These are phyloP conservation scores for Exophiala viscosa DNA, from an alignment of 2,329 filamentous ascomycete genomes.

Conservation along the genomic window DNA sequence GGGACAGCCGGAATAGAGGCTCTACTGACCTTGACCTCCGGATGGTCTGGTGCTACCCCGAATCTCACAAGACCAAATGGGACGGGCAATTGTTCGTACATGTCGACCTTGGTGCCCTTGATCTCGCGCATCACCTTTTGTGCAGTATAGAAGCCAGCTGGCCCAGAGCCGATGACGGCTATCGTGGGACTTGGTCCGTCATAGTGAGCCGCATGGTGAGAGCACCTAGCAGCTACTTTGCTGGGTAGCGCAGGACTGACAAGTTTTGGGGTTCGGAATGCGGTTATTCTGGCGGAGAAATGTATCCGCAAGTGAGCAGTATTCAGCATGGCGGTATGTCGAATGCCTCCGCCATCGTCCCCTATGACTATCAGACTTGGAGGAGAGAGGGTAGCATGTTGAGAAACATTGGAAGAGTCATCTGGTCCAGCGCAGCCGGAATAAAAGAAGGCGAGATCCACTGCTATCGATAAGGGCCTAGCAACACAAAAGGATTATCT, in stretches of 20 bases:
- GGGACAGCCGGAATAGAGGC: not conserved
- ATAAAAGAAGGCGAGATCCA: too few relatives aligned
- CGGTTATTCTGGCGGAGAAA: constrained; percentile 3
- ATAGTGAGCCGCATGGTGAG: constrained; percentile 13
- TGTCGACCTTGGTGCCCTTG: constrained; percentile 71
- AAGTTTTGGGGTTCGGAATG: not conserved
- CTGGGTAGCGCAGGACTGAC: not conserved
- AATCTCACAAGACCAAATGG: constrained; percentile 90
- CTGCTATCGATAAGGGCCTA: too few relatives aligned
- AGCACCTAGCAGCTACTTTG: not conserved
- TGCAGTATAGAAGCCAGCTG: constrained; percentile 92
- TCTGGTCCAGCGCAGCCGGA: too few relatives aligned
- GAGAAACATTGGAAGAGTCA: not conserved
- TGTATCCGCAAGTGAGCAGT: constrained; percentile 10
- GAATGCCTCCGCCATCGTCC: constrained; percentile 12
- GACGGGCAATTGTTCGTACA: constrained; percentile 92
- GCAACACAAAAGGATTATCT: too few relatives aligned
- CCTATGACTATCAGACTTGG: constrained; percentile 5
- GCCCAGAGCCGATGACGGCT: constrained; percentile 87
- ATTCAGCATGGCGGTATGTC: constrained; percentile 13
- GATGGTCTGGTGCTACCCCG: constrained; percentile 96
- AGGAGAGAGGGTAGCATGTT: not conserved
- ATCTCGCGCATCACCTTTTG: constrained; percentile 78
- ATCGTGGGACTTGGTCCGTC: constrained; percentile 63
- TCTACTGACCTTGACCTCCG: constrained; percentile 80